Base-by-base conservation (phyloP, 768 basidiomycete genomes). In the Serpula lacrymans region DNA sequence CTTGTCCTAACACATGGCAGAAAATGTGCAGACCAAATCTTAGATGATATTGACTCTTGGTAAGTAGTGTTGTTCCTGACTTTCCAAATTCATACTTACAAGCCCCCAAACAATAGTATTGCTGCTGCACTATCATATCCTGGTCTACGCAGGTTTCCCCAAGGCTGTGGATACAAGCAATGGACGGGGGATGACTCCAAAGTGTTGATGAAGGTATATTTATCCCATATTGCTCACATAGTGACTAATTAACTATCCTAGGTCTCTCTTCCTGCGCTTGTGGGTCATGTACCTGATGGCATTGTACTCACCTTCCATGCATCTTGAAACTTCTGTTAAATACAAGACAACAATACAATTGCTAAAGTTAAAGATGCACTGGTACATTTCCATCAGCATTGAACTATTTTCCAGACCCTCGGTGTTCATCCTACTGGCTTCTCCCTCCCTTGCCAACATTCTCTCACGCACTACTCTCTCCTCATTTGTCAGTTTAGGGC, bases 111-210 rank as follows among this genome's bases (percentile, higher is more conserved):
- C 21, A 16, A 9, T 23, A 54, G 55, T n/a, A 45, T 58, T 13
- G 37, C 48, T 1, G 47, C 47, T 2, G 39, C 42, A 3, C 36
- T 46, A 3, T 26, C 45, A 27, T 56, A 50, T 27, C 31, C 46
- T 2, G 54, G 52, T 6, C 25, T 62, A 13, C 39, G 47, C 4
- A 14, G 42, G 2, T 63, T 63, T 42, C 53, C 54, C 9, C 39
- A 58, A 29, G 60, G 61, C 1, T 49, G 43, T 0, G 29, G 46
- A 7, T 65, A 63, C 41, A 51, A 59, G 20, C 62, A 67, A 34
- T 68, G 65, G 65, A 68, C 60, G 6, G 62, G 64, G 0, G 54
- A 67, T 39, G 59, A 69, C 37, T 68, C 63, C 0, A 67, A 66
- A 34, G 64, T 50, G 0, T 39, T 66, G 1, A 68, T 68, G 62